Percentiles rank a stretch among this genome's conserved stretches.
Evolutionary conservation across 306 rosid genomes (phyloP).

Genomic region (Citrullus colocynthis): DNA sequence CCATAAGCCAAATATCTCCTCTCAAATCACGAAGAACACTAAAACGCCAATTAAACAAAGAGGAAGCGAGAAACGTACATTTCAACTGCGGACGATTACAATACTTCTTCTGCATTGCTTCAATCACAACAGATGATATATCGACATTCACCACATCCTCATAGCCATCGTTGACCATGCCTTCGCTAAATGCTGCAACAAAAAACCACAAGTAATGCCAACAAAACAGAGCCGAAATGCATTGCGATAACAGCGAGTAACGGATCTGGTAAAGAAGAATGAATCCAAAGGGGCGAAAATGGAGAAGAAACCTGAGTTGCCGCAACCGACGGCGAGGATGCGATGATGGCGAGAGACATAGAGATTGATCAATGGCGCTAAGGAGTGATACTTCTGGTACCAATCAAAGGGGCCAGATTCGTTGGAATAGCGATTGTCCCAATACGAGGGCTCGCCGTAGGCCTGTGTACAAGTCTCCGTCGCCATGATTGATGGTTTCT

Average conservation of each 20-base stretch:
- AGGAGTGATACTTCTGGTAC: conserved; percentile 67
- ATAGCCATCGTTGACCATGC: conserved; percentile 70
- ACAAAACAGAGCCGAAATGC: background rate
- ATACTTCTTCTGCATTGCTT: conserved; percentile 60
- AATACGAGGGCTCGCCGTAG: conserved; percentile 79
- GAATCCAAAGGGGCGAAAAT: background rate
- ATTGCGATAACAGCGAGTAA: background rate
- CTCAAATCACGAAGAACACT: background rate
- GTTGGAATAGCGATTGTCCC: conserved; percentile 72
- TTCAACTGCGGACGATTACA: conserved; percentile 35
- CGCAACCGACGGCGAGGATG: conserved; percentile 69
- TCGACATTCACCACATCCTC: conserved; percentile 61
- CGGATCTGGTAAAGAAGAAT: background rate
- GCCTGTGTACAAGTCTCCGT: conserved; percentile 41
- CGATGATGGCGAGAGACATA: conserved; percentile 33
- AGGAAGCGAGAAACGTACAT: conserved; percentile 26
- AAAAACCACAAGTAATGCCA: background rate
- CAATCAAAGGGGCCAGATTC: conserved; percentile 69
- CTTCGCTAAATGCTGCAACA: conserved; percentile 54
- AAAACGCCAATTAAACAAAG: background rate
- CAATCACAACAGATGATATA: conserved; percentile 59
- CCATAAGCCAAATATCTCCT: background rate
- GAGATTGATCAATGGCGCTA: conserved; percentile 58
- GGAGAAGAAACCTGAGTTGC: conserved; percentile 46
- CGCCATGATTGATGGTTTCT: conserved; percentile 9